Percentiles rank a stretch among this genome's conserved stretches.
Conservation (phyloP, 1,284 basidiomycete genomes). For the Moesziomyces antarcticus region DNA sequence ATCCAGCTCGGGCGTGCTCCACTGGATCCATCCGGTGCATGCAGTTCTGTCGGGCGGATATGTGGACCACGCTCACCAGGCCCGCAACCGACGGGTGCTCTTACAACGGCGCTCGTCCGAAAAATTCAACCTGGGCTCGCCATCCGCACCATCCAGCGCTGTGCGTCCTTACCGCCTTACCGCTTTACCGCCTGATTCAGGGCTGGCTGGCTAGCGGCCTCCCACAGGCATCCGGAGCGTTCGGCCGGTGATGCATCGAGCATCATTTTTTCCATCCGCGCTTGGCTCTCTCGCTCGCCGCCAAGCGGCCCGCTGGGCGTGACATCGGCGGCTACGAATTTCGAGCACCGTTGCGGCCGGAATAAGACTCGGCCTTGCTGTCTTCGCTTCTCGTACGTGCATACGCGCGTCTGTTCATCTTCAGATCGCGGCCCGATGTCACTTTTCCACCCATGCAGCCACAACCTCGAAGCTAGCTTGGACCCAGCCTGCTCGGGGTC, state of each 20-base stretch:
- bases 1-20: background rate
- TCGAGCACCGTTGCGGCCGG: constrained; percentile 28
- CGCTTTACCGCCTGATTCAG: background rate
- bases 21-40: constrained; percentile 18
- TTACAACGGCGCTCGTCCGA: background rate
- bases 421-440: background rate
- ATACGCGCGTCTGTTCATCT: background rate
- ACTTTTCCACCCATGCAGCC: background rate
- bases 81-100: background rate
- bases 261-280: constrained; percentile 1
- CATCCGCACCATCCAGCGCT: background rate
- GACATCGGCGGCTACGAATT: constrained; percentile 7
- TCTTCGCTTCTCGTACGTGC: constrained; percentile 3
- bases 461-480: background rate
- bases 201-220: background rate
- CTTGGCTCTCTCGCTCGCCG: background rate
- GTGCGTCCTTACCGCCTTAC: no score
- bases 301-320: background rate
- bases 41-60: constrained; percentile 15
- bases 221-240: constrained; percentile 3
- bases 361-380: constrained; percentile 24
- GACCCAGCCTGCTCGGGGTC: background rate
- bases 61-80: background rate
- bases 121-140: background rate
- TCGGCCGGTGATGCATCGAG: constrained; percentile 2